Evolutionary conservation across 2,329 filamentous ascomycete species (phyloP).

Genomic region (Spiromastix sp.): DNA sequence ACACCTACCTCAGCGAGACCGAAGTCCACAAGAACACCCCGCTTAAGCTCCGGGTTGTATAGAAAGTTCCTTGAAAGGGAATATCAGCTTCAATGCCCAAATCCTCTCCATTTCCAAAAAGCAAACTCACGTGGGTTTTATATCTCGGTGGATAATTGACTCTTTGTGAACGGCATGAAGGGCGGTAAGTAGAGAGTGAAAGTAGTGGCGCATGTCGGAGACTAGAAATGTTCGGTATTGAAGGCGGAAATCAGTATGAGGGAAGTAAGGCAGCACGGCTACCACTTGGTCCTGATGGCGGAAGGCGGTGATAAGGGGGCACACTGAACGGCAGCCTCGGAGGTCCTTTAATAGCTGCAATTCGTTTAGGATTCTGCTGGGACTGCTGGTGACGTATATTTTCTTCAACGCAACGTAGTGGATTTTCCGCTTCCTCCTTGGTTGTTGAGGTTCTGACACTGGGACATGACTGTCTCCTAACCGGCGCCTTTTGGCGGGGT

Average conservation of each 20-base stretch:
- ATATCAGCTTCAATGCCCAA: slow-evolving; percentile 7
- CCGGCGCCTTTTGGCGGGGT: slow-evolving; percentile 48
- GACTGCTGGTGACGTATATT: slow-evolving; percentile 97
- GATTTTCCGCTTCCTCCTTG: slow-evolving; percentile 37
- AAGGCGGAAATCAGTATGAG: slow-evolving; percentile 79
- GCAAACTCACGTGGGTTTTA: slow-evolving; percentile 66
- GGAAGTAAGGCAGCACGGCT: slow-evolving; percentile 89
- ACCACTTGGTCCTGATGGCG: slow-evolving; percentile 89
- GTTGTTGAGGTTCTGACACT: slow-evolving; percentile 15
- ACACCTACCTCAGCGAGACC: slow-evolving; percentile 67
- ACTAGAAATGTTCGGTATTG: slow-evolving; percentile 90
- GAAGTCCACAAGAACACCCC: slow-evolving; percentile 95
- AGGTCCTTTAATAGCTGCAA: slow-evolving; percentile 87
- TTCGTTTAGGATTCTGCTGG: slow-evolving; percentile 87
- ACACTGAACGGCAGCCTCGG: slow-evolving; percentile 71
- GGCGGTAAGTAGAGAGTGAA: slow-evolving; percentile 77
- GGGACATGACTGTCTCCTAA: slow-evolving; percentile 28
- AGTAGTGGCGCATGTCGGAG: slow-evolving; percentile 78
- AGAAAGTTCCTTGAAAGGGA: slow-evolving; percentile 69
- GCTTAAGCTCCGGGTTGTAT: slow-evolving; percentile 65
- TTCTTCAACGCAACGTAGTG: slow-evolving; percentile 97
- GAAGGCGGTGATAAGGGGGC: slow-evolving; percentile 95
- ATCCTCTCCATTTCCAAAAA: no score
- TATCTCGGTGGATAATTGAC: slow-evolving; percentile 84
- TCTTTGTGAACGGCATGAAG: slow-evolving; percentile 72